Percentiles rank a stretch among this genome's conserved stretches.
Evolutionary conservation across 306 rosid genomes (phyloP).

Genomic region (Vigna trinervia): DNA sequence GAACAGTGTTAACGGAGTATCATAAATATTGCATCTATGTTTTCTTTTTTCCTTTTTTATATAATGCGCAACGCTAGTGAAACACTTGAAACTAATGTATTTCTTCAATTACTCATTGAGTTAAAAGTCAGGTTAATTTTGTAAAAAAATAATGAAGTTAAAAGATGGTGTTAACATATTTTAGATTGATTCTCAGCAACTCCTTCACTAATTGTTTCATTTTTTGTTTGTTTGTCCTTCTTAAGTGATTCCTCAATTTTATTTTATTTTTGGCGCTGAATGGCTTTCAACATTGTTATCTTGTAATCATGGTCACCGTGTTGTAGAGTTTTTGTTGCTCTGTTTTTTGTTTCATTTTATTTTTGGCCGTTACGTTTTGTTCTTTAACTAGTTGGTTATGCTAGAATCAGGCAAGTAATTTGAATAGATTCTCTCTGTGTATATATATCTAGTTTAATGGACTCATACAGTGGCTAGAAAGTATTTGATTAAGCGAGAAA

Average conservation of each 20-base stretch:
- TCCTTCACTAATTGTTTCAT: neutral
- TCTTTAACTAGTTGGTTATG: constrained; percentile 22
- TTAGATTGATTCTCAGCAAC: neutral
- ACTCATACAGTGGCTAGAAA: constrained; percentile 12
- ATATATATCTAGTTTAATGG: constrained; percentile 19
- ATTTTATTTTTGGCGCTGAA: neutral
- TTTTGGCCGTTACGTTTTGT: constrained; percentile 1
- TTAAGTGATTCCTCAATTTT: constrained; percentile 11
- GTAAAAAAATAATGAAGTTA: too few species aligned
- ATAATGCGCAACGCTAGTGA: too few species aligned
- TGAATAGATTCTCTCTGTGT: constrained; percentile 18
- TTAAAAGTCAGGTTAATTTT: too few species aligned
- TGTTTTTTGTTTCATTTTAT: neutral
- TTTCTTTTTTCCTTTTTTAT: too few species aligned
- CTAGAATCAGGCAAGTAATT: constrained; percentile 17
- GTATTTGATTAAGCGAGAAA: constrained; percentile 26
- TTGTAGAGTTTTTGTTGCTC: neutral
- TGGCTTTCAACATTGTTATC: constrained; percentile 6
- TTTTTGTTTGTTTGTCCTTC: neutral
- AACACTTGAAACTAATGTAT: too few species aligned
- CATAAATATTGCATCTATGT: too few species aligned
- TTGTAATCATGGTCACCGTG: neutral
- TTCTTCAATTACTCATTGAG: too few species aligned
- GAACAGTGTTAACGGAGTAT: too few species aligned
- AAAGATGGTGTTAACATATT: too few species aligned